Evolutionary conservation across 768 basidiomycete genomes (phyloP).

Genomic region (Psilocybe azurescens): DNA sequence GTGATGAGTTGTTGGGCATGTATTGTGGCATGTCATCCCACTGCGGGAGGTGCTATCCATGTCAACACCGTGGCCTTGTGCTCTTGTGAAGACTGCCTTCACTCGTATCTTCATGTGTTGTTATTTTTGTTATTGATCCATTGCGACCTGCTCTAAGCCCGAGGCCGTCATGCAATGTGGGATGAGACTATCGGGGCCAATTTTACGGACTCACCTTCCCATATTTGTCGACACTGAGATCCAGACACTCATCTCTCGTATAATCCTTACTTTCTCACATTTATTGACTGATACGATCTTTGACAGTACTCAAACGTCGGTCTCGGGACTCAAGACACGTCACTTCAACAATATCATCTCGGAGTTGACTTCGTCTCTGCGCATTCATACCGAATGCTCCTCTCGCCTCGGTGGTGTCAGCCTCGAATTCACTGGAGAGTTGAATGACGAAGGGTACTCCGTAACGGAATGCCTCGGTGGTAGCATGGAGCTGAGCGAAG

Average conservation of each 20-base stretch:
- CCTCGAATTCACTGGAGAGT: conserved; percentile 91
- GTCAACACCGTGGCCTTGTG: too few species aligned
- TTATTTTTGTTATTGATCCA: too few species aligned
- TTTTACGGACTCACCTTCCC: too few species aligned
- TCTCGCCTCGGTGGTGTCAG: conserved; percentile 86
- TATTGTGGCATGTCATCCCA: too few species aligned
- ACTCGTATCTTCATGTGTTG: neutral
- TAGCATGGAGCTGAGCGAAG: conserved; percentile 92
- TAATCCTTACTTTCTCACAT: neutral
- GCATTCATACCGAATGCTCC: conserved; percentile 75
- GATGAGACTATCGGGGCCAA: too few species aligned
- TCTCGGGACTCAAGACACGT: conserved; percentile 85
- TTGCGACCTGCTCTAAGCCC: too few species aligned
- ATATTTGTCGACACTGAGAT: too few species aligned
- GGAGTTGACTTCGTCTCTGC: conserved; percentile 83
- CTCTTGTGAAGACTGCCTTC: too few species aligned
- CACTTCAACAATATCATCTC: conserved; percentile 88
- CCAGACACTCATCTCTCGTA: conserved; percentile 1
- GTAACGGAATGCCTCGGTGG: conserved; percentile 98
- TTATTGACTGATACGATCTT: conserved; percentile 5
- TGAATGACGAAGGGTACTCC: conserved; percentile 89
- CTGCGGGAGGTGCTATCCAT: too few species aligned
- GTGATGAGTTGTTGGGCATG: neutral
- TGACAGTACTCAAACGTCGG: conserved; percentile 80
- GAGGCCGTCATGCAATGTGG: too few species aligned